phyloP scores from a whole-genome alignment of 2,329 filamentous ascomycete genomes.

The Penicillium sp. region DNA sequence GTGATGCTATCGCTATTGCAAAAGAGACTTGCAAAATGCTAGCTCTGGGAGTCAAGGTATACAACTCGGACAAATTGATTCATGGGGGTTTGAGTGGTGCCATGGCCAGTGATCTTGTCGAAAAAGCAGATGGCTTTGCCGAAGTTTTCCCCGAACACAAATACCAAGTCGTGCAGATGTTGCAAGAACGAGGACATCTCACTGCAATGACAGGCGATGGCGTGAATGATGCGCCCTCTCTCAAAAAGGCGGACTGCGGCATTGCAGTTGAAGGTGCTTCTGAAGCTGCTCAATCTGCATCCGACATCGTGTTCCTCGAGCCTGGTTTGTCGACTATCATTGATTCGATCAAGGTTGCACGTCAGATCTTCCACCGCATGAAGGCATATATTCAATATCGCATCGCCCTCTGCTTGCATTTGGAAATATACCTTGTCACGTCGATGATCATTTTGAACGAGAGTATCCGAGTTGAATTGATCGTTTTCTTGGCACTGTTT shows the following conservation, averaged over 20 bases:
- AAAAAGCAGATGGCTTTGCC: conserved; percentile 72
- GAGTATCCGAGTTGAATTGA: conserved; percentile 70
- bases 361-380: conserved; percentile 77
- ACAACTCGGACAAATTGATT: conserved; percentile 77
- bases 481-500: conserved; percentile 79
- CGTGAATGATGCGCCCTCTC: conserved; percentile 73
- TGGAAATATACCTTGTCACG: conserved; percentile 75
- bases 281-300: conserved; percentile 71
- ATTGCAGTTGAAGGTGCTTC: conserved; percentile 73
- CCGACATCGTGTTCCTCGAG: conserved; percentile 74
- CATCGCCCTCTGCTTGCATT: conserved; percentile 72
- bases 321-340: conserved; percentile 72
- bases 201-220: conserved; percentile 77
- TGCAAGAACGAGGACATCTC: conserved; percentile 71
- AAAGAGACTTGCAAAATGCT: conserved; percentile 84
- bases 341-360: conserved; percentile 71
- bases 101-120: conserved; percentile 74
- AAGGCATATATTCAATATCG: conserved; percentile 77
- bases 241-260: conserved; percentile 75
- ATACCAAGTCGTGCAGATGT: conserved; percentile 75
- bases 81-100: conserved; percentile 70
- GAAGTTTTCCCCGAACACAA: conserved; percentile 77
- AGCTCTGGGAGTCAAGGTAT: conserved; percentile 76
- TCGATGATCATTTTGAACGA: conserved; percentile 81
- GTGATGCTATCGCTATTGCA: conserved; percentile 76